Evolutionary conservation across 1,139 yeast genomes (phyloP).

Genomic region (Hyphopichia burtonii): DNA sequence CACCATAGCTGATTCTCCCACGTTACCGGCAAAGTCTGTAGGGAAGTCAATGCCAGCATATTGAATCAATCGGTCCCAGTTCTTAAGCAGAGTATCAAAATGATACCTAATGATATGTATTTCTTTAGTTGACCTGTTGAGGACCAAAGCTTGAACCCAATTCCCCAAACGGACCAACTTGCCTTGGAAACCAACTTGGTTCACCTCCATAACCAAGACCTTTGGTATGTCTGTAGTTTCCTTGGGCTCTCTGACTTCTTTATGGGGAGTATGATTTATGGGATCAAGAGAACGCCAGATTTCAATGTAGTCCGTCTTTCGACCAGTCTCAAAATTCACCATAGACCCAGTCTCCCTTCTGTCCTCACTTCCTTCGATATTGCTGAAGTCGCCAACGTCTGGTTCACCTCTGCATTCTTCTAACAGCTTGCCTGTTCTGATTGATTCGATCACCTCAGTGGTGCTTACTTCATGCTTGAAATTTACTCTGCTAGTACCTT

Average conservation of each 20-base stretch:
- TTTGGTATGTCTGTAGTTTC: slow-evolving; percentile 5
- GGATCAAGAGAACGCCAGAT: slow-evolving; percentile 58
- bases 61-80: slow-evolving; percentile 27
- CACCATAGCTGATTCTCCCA: slow-evolving; percentile 10
- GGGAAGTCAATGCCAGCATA: slow-evolving; percentile 30
- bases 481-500: slow-evolving; percentile 26
- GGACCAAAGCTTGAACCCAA: slow-evolving; percentile 54
- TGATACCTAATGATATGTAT: slow-evolving; percentile 30
- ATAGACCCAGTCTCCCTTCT: slow-evolving; percentile 55
- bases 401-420: slow-evolving; percentile 25
- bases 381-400: slow-evolving; percentile 48
- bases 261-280: slow-evolving; percentile 23
- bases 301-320: slow-evolving; percentile 49
- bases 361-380: slow-evolving; percentile 37
- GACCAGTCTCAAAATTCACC: slow-evolving; percentile 48
- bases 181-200: slow-evolving; percentile 30
- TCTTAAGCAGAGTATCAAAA: slow-evolving; percentile 9
- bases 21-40: slow-evolving; percentile 15
- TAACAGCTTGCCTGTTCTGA: slow-evolving; percentile 20
- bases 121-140: slow-evolving; percentile 27
- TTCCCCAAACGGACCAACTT: slow-evolving; percentile 49
- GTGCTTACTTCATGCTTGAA: slow-evolving; percentile 49
- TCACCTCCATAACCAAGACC: slow-evolving; percentile 29
- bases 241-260: slow-evolving; percentile 25
- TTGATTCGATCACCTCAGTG: slow-evolving; percentile 25